Evolutionary conservation across 2,329 filamentous ascomycete species (phyloP).

Genomic region (Pseudogymnoascus verrucosus): DNA sequence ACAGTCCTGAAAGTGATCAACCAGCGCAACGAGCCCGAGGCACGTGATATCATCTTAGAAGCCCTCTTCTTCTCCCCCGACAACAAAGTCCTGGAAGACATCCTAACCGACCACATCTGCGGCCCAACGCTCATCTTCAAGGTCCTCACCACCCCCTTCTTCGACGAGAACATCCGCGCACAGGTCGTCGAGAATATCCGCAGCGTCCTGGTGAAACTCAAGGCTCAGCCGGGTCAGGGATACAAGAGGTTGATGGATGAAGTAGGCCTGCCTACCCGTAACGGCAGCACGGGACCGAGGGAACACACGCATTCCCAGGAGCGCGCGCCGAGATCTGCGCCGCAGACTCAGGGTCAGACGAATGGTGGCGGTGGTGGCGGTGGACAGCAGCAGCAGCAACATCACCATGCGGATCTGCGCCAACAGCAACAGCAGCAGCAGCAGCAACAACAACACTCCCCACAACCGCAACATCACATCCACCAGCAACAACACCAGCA

Average conservation of each 20-base stretch:
- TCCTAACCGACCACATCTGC: constrained; percentile 82
- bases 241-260: constrained; percentile 99
- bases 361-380: constrained; percentile 33
- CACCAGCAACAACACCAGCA: constrained; percentile 47
- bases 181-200: constrained; percentile 91
- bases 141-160: constrained; percentile 93
- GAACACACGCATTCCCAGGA: constrained; percentile 32
- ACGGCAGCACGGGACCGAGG: constrained; percentile 31
- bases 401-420: constrained; percentile 31
- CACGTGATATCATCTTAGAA: constrained; percentile 79
- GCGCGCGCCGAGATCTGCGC: constrained; percentile 25
- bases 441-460: constrained; percentile 40
- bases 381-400: constrained; percentile 41
- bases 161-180: constrained; percentile 80
- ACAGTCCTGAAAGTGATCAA: constrained; percentile 98
- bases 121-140: constrained; percentile 97
- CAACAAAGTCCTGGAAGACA: constrained; percentile 80
- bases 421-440: constrained; percentile 36
- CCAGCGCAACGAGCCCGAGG: constrained; percentile 88
- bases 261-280: constrained; percentile 65
- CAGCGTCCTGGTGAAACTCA: constrained; percentile 78
- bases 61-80: constrained; percentile 88
- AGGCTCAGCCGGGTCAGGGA: constrained; percentile 87
- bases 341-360: constrained; percentile 39
- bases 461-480: constrained; percentile 35